Evolutionary conservation across 345 rosid species (phyloP), one percentile per base, ranked within the genome.

Genomic region (Sisymbrium irio): DNA sequence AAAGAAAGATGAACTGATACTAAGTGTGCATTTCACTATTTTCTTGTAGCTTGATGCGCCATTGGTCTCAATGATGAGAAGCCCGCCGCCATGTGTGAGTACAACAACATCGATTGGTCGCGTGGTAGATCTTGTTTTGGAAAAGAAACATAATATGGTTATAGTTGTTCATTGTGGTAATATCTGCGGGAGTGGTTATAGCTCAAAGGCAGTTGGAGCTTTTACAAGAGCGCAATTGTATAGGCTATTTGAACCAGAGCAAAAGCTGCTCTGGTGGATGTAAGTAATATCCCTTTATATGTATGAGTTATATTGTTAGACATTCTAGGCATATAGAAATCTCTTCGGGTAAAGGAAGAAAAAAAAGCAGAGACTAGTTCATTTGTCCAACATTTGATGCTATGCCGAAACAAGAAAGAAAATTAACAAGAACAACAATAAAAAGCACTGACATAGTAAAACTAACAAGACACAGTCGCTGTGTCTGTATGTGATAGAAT

Each of bases 81-180:
- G 87, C 66, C 89, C 87, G 0, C 87, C 89, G 44, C 88, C 87
- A 41, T 81, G 80, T 25, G 89, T 89, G 75, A 76, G 85, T n/a
- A 79, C 86, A 69, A 71, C 80, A 14, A 80, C 91, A 51, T 81
- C 89, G 8, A 76, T 83, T 0, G 85, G 83, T 20, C 85, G 79
- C 59, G 87, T 86, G 59, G 72, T 87, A 53, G 83, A 91, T 81
- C 80, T 89, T 36, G 71, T 91, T 35, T 66, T 85, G 67, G 85
- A 82, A 59, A 87, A 87, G 84, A 85, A 80, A 77, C 79, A 82
- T 68, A 77, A 81, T 73, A 88, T 88, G 95, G 86, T 87, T 19
- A 72, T 88, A 35, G 88, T 91, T 13, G 81, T 85, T 33, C 82
- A 79, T 66, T 62, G 80, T 59, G 68, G 78, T 50, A 76, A 83